Evolutionary conservation across 805 yeast genomes (phyloP), one percentile per base, ranked within the genome.

Genomic region (Starmerella geochares): DNA sequence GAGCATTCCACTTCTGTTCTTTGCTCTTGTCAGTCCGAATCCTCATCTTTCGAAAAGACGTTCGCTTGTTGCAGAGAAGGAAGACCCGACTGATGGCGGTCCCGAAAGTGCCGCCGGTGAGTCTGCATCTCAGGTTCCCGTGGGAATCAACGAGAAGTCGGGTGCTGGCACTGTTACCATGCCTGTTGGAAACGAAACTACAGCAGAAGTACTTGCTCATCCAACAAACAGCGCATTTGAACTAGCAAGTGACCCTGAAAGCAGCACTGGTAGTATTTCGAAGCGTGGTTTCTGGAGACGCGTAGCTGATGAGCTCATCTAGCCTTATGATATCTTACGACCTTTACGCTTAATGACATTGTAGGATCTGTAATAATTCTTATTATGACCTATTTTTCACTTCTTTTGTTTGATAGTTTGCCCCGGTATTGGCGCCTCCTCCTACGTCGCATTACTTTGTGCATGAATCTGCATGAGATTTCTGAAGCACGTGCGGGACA

Each of bases 21-120:
- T 68, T 33, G 70, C 79, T 0, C 62, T 79, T 46, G 65, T 75
- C 55, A 67, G 79, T 55, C 73, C 81, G 62, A 77, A 81, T 60
- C 77, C 75, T 54, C 68, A 65, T 52, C 66, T 79, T 42, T 63
- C 51, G 6, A 54, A 60, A 32, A 52, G 48, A 16, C 64, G 60
- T 41, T 47, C 56, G 9, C 42, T 62, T 14, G 60, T 46, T 3
- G 56, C 52, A 13, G 60, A 52, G 6, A 58, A 54, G 21, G 47
- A 47, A 19, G 51, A 49, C 23, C 42, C 42, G 1, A 24, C 29
- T 14, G 42, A 38, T 14, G 31, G 25, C 21, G n/a, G n/a, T n/a
- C n/a, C 40, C 3, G 21, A 16, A 16, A 27, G 24, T 19, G n/a
- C 44, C 16, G 23, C 3, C 3, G 20, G 20, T n/a, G 20, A 24